Conservation (phyloP, 225 moss, liverwort and hornwort species). For the Polytrichum commune region DNA sequence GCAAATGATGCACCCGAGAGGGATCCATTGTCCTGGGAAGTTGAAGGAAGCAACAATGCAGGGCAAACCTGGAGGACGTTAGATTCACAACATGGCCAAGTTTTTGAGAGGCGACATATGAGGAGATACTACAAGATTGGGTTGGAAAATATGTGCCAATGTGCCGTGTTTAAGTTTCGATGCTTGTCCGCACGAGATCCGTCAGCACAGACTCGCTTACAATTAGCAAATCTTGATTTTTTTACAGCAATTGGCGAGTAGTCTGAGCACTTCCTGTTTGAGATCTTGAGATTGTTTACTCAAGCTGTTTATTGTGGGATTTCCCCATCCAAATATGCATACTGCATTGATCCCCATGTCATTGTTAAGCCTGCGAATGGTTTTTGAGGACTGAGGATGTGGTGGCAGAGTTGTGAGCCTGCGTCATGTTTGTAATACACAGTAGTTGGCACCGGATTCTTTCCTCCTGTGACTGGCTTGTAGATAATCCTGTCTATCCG, state of each 20-base stretch:
- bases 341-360: too few relatives aligned
- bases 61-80: constrained; percentile 44
- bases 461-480: too few relatives aligned
- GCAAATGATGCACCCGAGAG: constrained; percentile 54
- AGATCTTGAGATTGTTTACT: too few relatives aligned
- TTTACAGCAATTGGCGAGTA: constrained; percentile 19
- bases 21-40: constrained; percentile 54
- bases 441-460: too few relatives aligned
- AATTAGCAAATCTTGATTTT: constrained; percentile 28
- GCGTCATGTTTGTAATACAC: too few relatives aligned
- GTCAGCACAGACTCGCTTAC: constrained; percentile 18
- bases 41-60: constrained; percentile 48
- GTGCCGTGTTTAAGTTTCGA: constrained; percentile 37
- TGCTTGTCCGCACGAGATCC: constrained; percentile 23
- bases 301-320: too few relatives aligned
- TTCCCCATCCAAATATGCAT: too few relatives aligned
- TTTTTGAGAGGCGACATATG: constrained; percentile 33
- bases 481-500: too few relatives aligned
- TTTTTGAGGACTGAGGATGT: too few relatives aligned
- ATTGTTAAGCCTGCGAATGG: too few relatives aligned
- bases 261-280: not conserved
- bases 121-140: constrained; percentile 41
- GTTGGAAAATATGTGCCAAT: constrained; percentile 25
- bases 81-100: constrained; percentile 39
- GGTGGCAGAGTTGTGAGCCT: too few relatives aligned